Evolutionary conservation across 495 filamentous ascomycete genomes (phyloP), one percentile per base, ranked within the genome.

Genomic region (Parachaetomium inaequale): DNA sequence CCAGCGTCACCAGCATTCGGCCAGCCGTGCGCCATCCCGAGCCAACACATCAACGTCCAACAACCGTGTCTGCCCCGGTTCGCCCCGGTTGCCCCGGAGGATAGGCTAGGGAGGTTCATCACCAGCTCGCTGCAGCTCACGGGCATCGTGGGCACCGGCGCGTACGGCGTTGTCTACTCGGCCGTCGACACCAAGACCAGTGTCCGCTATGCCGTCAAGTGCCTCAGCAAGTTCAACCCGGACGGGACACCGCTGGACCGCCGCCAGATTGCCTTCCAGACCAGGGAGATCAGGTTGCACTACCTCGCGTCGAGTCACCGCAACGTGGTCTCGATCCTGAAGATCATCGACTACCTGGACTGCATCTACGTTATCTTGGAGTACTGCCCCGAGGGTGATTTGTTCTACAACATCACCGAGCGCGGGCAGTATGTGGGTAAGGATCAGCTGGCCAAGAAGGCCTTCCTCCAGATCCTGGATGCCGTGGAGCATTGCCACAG

Each of bases 281-380:
- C 90, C 70, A 81, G 92, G 52, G 94, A 99, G 78, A 96, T 99
- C 72, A 86, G 86, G 62, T 81, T 98, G 40, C 94, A 99, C 77
- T 87, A 96, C 75, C 75, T 84, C 70, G 95, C 92, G 65, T 93
- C 90, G 65, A 84, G 83, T 65, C 95, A 98, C 66, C 87, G 87
- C 66, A 96, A 96, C 74, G 90, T 99, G 63, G 93, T 98, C 64
- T 95, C 92, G 64, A 83, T 99, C 76, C 81, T 91, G 54, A 92
- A 92, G 81, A 96, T 99, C 68, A 86, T 97, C 82, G 93, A 97
- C 75, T 87, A 87, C 68, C 78, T 84, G 58, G 93, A 98, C 75
- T 96, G 92, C 81, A 96, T 91, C 64, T 98, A 90, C 78, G 95
- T 99, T 67, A 88, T 99, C 55, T 84, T 99, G 74, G 94, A 99